Evolutionary conservation across 805 yeast species (phyloP).

Genomic region (Kockiozyma suomiensis): DNA sequence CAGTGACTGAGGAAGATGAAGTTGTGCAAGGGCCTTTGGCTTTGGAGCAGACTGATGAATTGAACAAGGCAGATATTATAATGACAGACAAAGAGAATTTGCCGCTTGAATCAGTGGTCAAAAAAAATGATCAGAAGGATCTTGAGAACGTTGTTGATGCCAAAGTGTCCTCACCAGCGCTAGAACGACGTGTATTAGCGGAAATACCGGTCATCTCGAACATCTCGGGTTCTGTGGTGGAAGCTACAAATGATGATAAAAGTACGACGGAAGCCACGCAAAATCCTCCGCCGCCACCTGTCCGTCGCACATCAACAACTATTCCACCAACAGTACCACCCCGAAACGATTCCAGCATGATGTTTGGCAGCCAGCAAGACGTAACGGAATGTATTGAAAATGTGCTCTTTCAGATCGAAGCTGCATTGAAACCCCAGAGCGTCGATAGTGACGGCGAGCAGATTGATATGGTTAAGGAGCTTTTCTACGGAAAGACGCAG

Average conservation of each 20-base stretch:
- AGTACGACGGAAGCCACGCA: not conserved
- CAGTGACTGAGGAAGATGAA: constrained; percentile 4
- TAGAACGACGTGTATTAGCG: constrained; percentile 15
- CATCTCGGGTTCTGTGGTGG: not conserved
- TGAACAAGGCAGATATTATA: constrained; percentile 4
- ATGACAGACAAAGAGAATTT: constrained; percentile 19
- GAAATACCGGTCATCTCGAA: not conserved
- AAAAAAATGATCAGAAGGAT: not conserved
- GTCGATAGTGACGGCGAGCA: constrained; percentile 78
- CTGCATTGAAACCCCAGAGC: constrained; percentile 70
- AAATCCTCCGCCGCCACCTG: constrained; percentile 14
- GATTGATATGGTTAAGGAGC: constrained; percentile 70
- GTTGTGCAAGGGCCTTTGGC: constrained; percentile 46
- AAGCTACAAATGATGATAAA: not conserved
- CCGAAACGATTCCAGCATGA: constrained; percentile 25
- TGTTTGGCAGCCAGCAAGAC: constrained; percentile 80
- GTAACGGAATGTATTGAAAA: constrained; percentile 97
- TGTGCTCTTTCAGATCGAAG: constrained; percentile 86
- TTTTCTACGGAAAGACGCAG: constrained; percentile 84
- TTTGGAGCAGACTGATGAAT: not conserved
- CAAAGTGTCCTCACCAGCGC: not conserved
- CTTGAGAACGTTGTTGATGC: not conserved
- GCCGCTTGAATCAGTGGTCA: not conserved
- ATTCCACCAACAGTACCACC: constrained; percentile 14
- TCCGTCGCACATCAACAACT: constrained; percentile 6